These are phyloP conservation scores for Xylaria sp. DNA, from an alignment of 495 filamentous ascomycete species.

Conservation along the genomic window DNA sequence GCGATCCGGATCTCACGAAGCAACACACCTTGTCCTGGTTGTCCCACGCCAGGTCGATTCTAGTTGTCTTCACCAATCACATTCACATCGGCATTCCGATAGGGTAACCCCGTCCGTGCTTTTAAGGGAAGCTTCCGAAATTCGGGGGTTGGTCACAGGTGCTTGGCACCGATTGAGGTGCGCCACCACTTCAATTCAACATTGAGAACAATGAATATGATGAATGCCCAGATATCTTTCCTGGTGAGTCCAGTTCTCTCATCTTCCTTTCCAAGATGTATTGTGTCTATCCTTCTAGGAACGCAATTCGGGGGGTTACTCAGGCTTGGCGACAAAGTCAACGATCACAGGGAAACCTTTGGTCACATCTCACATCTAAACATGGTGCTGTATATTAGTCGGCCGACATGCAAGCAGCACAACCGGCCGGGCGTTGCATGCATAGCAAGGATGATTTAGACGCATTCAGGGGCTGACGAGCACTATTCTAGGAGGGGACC, in stretches of 20 bases:
- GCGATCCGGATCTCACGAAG: constrained; percentile 24
- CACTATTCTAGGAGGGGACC: constrained; percentile 73
- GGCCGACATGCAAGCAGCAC: constrained; percentile 30
- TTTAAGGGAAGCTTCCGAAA: constrained; percentile 36
- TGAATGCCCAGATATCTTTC: constrained; percentile 65
- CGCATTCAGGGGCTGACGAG: constrained; percentile 26
- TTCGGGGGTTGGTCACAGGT: constrained; percentile 29
- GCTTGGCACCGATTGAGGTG: constrained; percentile 39
- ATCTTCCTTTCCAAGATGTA: background rate
- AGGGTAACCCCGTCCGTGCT: constrained; percentile 34
- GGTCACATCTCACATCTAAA: constrained; percentile 24
- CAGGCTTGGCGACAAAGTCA: background rate
- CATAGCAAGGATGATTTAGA: constrained; percentile 14
- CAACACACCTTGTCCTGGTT: constrained; percentile 10
- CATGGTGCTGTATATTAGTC: constrained; percentile 22
- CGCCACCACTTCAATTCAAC: constrained; percentile 33
- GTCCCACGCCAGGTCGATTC: constrained; percentile 26
- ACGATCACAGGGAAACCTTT: background rate
- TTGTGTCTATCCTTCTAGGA: background rate
- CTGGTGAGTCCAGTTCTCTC: constrained; percentile 48
- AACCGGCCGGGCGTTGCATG: constrained; percentile 25
- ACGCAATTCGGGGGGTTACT: background rate
- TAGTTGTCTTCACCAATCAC: constrained; percentile 37
- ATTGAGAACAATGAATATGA: constrained; percentile 39
- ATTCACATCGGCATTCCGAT: constrained; percentile 32